Base-by-base conservation (phyloP, 345 rosid species). In the Aquilaria yunnanensis region DNA sequence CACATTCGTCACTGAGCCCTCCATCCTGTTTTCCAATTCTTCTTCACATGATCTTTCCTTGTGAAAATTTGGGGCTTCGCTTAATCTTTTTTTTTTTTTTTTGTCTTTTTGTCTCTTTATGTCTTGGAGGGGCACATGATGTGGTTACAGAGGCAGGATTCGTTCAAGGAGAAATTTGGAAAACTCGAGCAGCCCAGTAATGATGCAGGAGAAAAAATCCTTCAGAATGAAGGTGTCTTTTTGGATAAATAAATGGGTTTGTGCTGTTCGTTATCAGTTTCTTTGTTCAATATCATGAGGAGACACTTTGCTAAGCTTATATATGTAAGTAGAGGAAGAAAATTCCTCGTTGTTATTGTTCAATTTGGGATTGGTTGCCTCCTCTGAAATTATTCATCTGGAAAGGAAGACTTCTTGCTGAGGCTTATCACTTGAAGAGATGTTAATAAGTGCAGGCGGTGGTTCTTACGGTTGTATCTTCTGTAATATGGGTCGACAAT, bases 131-230 rank as follows among this genome's bases (percentile, higher is more conserved):
- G 97, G 7, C 96, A 86, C 60, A 78, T 88, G 89, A 90, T 85
- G 88, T 90, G 97, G 98, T 50, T 90, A 67, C 83, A 86, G 81
- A 93, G 66, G 72, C 97, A 93, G 77, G 95, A 88, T 14, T 72
- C 97, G 0, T 93, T 88, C 66, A 78, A 86, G 78, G 78, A 83
- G 68, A 93, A 82, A 68, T 90, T 88, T 46, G 85, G 87, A 53
- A 64, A 68, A 13, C 32, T 61, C 7, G 64, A 71, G 6, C 32
- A 63, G 11, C 50, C 57, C 50, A 57, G 69, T 45, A 77, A 69
- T 37, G 54, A 12, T 64, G 74, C 62, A 52, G 51, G 59, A 60
- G 29, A 66, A 9, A 52, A 64, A 41, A 74, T 70, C 69, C 49
- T 56, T 14, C 41, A 34, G 52, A 57, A 54, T 30, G 16, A 31